Evolutionary conservation across 225 moss, liverwort and hornwort genomes (phyloP).

Genomic region (Lunularia cruciata): DNA sequence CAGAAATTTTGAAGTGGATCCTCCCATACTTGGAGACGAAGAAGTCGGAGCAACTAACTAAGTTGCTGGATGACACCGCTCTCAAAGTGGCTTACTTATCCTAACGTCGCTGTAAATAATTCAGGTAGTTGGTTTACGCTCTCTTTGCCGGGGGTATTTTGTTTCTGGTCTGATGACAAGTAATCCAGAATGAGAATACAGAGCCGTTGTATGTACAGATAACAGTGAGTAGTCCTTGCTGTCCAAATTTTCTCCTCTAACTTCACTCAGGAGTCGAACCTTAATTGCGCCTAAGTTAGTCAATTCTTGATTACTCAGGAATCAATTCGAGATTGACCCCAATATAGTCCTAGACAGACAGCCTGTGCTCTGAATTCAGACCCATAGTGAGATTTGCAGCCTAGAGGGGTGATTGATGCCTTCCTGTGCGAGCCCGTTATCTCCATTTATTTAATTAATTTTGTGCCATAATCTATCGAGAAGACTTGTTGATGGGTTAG

Average conservation of each 20-base stretch:
- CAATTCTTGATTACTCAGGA: slow-evolving; percentile 2
- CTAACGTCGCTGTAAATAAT: slow-evolving; percentile 24
- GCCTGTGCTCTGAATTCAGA: slow-evolving; percentile 21
- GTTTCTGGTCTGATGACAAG: slow-evolving; percentile 12
- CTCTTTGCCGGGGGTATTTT: slow-evolving; percentile 19
- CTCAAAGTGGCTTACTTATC: slow-evolving; percentile 27
- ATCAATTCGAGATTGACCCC: slow-evolving; percentile 12
- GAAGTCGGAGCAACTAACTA: slow-evolving; percentile 29
- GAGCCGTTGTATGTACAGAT: slow-evolving; percentile 19
- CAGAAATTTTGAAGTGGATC: slow-evolving; percentile 33
- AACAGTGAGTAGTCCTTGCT: slow-evolving; percentile 23
- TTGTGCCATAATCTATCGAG: slow-evolving; percentile 16
- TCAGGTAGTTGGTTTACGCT: slow-evolving; percentile 18
- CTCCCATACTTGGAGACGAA: slow-evolving; percentile 21
- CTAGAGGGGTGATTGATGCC: slow-evolving; percentile 10
- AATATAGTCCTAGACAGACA: slow-evolving; percentile 16
- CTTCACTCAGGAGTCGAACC: slow-evolving; percentile 17
- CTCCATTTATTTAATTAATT: slow-evolving; percentile 14
- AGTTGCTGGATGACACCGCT: slow-evolving; percentile 26
- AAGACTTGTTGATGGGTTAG: slow-evolving; percentile 20
- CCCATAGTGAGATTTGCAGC: slow-evolving; percentile 13
- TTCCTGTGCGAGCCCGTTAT: slow-evolving; percentile 14
- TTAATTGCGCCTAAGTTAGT: slow-evolving; percentile 21
- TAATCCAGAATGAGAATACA: slow-evolving; percentile 18
- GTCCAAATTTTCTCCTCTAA: slow-evolving; percentile 15